Conservation (phyloP, 1,284 basidiomycete species). For the Fomitopsis palustris region DNA sequence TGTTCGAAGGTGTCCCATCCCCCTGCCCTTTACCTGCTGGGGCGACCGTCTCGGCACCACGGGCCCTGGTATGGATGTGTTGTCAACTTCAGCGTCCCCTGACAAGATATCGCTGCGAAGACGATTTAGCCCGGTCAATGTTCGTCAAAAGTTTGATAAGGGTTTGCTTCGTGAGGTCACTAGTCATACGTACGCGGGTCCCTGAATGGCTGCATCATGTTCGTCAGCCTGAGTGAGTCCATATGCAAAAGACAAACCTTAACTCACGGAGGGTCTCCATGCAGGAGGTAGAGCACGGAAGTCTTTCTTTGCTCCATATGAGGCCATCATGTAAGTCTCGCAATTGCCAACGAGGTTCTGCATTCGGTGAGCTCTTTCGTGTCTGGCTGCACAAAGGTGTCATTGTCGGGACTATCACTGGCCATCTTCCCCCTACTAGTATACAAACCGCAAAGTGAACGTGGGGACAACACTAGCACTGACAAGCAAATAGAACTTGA, state of each 20-base stretch:
- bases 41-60: slow-evolving; percentile 6
- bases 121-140: not conserved
- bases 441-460: slow-evolving; percentile 12
- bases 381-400: not conserved
- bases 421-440: slow-evolving; percentile 12
- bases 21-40: slow-evolving; percentile 11
- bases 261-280: slow-evolving; percentile 15
- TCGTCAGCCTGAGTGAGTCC: not conserved
- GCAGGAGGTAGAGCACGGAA: slow-evolving; percentile 10
- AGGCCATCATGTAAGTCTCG: slow-evolving; percentile 11
- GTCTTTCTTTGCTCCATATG: slow-evolving; percentile 14
- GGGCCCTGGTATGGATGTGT: slow-evolving; percentile 12
- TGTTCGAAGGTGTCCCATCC: slow-evolving; percentile 14
- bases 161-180: slow-evolving; percentile 9
- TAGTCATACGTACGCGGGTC: slow-evolving; percentile 9
- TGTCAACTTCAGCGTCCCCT: slow-evolving; percentile 11
- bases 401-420: slow-evolving; percentile 3
- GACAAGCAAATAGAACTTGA: slow-evolving; percentile 9
- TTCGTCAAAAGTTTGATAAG: no score
- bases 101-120: slow-evolving; percentile 11
- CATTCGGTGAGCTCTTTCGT: slow-evolving; percentile 7
- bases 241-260: not conserved
- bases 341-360: slow-evolving; percentile 7
- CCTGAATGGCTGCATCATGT: not conserved
- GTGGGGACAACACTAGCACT: slow-evolving; percentile 9